phyloP scores from a whole-genome alignment of 2,329 filamentous ascomycete genomes.

The Epichloe coenophiala region DNA sequence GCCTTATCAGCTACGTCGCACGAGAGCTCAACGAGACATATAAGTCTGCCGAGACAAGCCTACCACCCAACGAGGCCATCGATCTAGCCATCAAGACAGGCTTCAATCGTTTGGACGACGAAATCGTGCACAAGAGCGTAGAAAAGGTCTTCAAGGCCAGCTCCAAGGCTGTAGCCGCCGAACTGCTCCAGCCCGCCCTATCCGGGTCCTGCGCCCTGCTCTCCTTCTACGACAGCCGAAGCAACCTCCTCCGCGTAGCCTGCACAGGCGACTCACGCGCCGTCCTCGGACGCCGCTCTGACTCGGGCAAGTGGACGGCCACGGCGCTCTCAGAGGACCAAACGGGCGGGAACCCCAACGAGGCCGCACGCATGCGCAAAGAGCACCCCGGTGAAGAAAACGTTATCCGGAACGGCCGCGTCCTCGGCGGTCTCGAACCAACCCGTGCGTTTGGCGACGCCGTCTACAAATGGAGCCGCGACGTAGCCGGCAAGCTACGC shows the following conservation, averaged over 20 bases:
- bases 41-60: conserved; percentile 50
- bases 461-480: conserved; percentile 87
- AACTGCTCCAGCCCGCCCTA: conserved; percentile 80
- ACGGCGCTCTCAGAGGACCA: conserved; percentile 85
- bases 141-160: conserved; percentile 81
- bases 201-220: conserved; percentile 95
- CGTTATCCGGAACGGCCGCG: conserved; percentile 77
- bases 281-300: conserved; percentile 67
- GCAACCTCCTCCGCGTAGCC: conserved; percentile 80
- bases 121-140: conserved; percentile 88
- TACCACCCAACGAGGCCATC: conserved; percentile 66
- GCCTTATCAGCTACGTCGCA: conserved; percentile 82
- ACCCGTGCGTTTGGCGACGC: conserved; percentile 93
- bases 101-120: conserved; percentile 78
- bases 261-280: conserved; percentile 95
- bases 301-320: conserved; percentile 82
- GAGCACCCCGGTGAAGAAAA: conserved; percentile 83
- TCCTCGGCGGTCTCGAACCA: conserved; percentile 84
- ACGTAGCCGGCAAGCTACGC: conserved; percentile 72
- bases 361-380: conserved; percentile 67
- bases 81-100: conserved; percentile 86
- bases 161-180: conserved; percentile 80
- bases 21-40: conserved; percentile 88
- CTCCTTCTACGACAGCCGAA: conserved; percentile 85
- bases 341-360: conserved; percentile 77